Conservation (phyloP, 768 basidiomycete species). For the Psilocybe tampanensis region DNA sequence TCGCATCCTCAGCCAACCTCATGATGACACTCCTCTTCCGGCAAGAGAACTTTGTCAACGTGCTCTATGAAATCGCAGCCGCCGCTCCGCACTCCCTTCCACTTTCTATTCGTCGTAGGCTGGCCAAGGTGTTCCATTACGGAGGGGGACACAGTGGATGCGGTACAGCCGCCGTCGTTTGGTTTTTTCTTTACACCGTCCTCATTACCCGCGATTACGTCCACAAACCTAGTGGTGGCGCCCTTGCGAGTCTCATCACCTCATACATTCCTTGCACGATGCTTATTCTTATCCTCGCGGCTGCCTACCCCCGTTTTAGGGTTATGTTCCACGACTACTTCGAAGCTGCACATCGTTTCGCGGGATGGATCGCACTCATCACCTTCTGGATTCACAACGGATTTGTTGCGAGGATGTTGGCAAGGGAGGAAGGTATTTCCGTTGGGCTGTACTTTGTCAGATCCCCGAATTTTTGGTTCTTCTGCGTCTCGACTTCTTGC, state of each 20-base stretch:
- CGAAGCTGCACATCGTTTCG: conserved; percentile 56
- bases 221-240: conserved; percentile 23
- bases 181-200: conserved; percentile 51
- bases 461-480: conserved; percentile 51
- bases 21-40: conserved; percentile 44
- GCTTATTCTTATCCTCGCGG: conserved; percentile 47
- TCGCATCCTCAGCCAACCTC: conserved; percentile 44
- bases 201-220: conserved; percentile 41
- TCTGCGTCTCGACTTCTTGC: conserved; percentile 33
- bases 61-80: conserved; percentile 49
- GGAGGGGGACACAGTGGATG: conserved; percentile 59
- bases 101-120: conserved; percentile 43
- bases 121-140: conserved; percentile 55
- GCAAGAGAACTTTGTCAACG: conserved; percentile 56
- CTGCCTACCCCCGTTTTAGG: conserved; percentile 52
- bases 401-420: conserved; percentile 36
- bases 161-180: conserved; percentile 52
- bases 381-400: conserved; percentile 51
- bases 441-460: conserved; percentile 45
- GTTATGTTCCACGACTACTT: conserved; percentile 52
- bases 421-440: conserved; percentile 30
- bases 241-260: conserved; percentile 34
- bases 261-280: conserved; percentile 48
- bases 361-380: conserved; percentile 53
- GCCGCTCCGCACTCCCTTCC: conserved; percentile 39